Evolutionary conservation across 2,329 filamentous ascomycete species (phyloP), one percentile per base, ranked within the genome.

Genomic region (Colletotrichum spinosum): DNA sequence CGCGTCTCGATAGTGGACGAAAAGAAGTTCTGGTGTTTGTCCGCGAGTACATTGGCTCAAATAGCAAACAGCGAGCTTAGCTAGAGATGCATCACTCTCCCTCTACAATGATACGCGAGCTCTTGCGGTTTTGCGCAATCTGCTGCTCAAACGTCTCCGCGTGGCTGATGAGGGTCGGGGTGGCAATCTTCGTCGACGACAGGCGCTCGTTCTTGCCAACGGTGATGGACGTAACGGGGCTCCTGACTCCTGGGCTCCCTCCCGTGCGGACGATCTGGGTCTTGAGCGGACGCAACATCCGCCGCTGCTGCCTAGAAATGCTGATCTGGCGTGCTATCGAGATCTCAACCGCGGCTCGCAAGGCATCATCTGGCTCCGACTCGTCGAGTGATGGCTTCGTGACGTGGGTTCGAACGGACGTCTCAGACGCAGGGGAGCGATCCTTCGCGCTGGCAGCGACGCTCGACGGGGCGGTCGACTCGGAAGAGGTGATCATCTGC

Each of bases 271-370:
- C 34, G 55, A 63, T 46, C 55, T 69, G 74, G 25, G 76, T 78
- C 70, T 83, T 79, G 44, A 88, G 75, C 11, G 87, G 86, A n/a
- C 84, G 81, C 15, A 90, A 77, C 67, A 90, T 77, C 71, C 85
- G 83, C 15, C 86, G 81, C 74, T 91, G 89, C 74, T 88, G 83
- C 11, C 84, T 79, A 11, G 88, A 90, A 34, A 91, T 80, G 69
- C 86, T 90, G 69, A 92, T 90, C 73, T 91, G 88, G 2, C 90
- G 81, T 0, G 89, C 89, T 69, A 92, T 91, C 2, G 88, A 90
- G 50, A 90, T 81, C 74, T 90, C 86, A 4, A 89, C 88, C 2
- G 88, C 86, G 48, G 82, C 82, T 68, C 84, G 83, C 12, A 86
- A 75, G 7, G 78, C 80, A 25, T 74, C 73, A 68, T 83, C 79